Base-by-base conservation (phyloP, 768 basidiomycete species). In the Cantharellus anzutake region DNA sequence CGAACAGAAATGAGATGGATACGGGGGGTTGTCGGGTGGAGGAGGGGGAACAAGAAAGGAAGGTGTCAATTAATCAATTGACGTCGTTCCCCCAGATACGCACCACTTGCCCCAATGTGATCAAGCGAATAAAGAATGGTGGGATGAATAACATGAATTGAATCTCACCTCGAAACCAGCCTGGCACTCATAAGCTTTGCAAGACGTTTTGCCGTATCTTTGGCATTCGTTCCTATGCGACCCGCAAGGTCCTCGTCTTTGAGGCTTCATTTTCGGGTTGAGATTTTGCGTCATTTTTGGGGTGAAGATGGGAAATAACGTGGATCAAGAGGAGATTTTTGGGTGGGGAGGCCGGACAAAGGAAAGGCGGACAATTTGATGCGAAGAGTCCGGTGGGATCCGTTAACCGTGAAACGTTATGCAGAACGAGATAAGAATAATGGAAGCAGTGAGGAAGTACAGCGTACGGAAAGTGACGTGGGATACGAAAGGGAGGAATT, bases 211-310 rank as follows among this genome's bases (percentile, higher is more conserved):
- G 86, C 85, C 63, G 93, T 74, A 72, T 93, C 91, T 67, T 91
- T 91, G 37, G 84, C 79, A 72, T 87, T 86, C 64, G 91, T 75
- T 7, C 90, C 90, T 79, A 92, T 83, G 66, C 88, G 75, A 56
- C 85, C 84, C n/a, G 88, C 88, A 69, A 94, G 73, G 65, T 93
- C 91, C 71, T 94, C 91, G 70, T 92, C 91, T 71, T 90, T 90
- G 68, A 90, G 81, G 72, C 90, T 93, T 29, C 20, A 29, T 29
- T 29, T 29, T 29, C 20, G 20, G 20, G 20, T 29, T 29, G 20
- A 29, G 20, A 29, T 29, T 35, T 14, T 41, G 68, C 62, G 63
- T 53, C n/a, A 39, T 5, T 37, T 20, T 1, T 34, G 51, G 16
- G 34, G 16, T n/a, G 38, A 4, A 51, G 52, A 39, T 20, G 39